Evolutionary conservation across 768 basidiomycete genomes (phyloP), one percentile per base, ranked within the genome.

Genomic region (Polyporus arcularius): DNA sequence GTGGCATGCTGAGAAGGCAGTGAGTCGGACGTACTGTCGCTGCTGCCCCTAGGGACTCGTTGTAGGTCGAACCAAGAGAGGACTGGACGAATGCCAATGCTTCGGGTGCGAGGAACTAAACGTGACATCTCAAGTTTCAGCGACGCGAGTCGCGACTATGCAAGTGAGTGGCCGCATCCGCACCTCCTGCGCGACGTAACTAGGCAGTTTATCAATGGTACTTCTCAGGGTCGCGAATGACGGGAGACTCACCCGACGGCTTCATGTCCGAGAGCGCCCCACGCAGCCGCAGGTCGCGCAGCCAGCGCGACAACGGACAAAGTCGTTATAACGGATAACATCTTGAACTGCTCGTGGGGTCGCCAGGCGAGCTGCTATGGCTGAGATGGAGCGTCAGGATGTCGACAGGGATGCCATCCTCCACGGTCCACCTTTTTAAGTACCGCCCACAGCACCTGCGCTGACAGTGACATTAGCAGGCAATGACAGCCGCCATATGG

Each of bases 61-160:
- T 72, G 63, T 79, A 82, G 0, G 72, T 77, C 0, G 79, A 70
- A 1, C 79, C 79, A 9, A 84, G 70, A 4, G 79, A 77, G 0
- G 74, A 69, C 61, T 82, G 67, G 3, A 84, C 83, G 59, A 80
- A 81, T 3, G 76, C 70, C 7, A 81, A 73, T 1, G 82, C 78
- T 8, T 80, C 80, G 4, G 81, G 76, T 12, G 75, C 74, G 26
- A 84, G 71, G 67, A 84, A 84, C 82, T 83, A 32, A 14, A 10
- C 6, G 2, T 2, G 11, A 35, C 35, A 2, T 35, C 35, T 35
- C 35, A 35, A 11, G 35, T 11, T 35, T 35, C 35, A 11, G 7
- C 6, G 7, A 35, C 35, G 6, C 1, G 35, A 7, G 35, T 11
- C 6, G 6, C 7, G 35, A 1, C 6, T 35, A 11, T 35, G 35